These are phyloP conservation scores for Triticum timopheevii DNA, from an alignment of 176 grass and related monocot species.

Conservation along the genomic window DNA sequence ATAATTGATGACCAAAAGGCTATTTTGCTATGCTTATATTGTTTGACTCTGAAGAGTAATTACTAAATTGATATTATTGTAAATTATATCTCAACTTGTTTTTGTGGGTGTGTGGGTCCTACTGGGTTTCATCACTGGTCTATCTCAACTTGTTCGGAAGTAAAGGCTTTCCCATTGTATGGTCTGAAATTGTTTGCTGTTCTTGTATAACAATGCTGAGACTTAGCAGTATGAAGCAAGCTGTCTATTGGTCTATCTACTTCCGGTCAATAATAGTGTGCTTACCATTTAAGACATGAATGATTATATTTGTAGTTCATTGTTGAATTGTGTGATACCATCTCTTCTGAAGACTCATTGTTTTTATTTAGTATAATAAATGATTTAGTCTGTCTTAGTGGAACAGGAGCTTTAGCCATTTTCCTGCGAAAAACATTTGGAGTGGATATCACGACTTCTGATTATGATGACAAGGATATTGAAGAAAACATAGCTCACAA, in stretches of 20 bases:
- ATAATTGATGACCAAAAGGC: not conserved
- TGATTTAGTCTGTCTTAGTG: constrained; percentile 39
- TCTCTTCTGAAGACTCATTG: not conserved
- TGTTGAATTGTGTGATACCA: not conserved
- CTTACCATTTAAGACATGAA: not conserved
- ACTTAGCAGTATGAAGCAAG: not conserved
- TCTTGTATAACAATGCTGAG: not conserved
- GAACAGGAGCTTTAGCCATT: constrained; percentile 84
- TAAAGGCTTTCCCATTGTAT: not conserved
- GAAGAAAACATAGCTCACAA: constrained; percentile 92
- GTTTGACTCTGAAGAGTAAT: not conserved
- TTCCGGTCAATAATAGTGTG: not conserved
- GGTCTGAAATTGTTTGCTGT: not conserved
- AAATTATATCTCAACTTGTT: not conserved
- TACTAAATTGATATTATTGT: not conserved
- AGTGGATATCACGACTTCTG: constrained; percentile 86
- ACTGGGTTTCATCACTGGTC: not conserved
- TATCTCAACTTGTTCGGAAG: not conserved
- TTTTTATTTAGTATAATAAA: not conserved
- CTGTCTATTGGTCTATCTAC: not conserved
- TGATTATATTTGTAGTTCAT: not conserved
- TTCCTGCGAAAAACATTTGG: constrained; percentile 62
- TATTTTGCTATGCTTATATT: not conserved
- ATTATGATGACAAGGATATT: constrained; percentile 84
- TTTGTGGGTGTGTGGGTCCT: not conserved